A percentile compares a stretch with the other conserved stretches of the same genome.
These are phyloP conservation scores for Arthrinium puccinioides DNA, from an alignment of 2,329 filamentous ascomycete species.

Conservation along the genomic window DNA sequence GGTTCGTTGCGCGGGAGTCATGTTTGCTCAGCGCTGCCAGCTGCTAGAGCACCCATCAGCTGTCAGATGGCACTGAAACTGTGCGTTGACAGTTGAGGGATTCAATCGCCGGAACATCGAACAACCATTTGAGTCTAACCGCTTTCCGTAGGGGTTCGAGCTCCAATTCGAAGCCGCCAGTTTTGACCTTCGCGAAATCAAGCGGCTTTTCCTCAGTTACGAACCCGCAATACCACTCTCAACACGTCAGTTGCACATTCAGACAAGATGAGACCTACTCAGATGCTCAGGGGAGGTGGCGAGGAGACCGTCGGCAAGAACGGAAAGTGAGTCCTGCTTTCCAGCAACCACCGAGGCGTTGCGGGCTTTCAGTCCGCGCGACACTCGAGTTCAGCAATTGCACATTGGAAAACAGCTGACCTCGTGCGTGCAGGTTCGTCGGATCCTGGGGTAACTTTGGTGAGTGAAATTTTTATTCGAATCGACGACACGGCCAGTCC, in stretches of 20 bases:
- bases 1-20: too few species aligned
- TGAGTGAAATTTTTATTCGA: constrained; percentile 39
- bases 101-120: too few species aligned
- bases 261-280: constrained; percentile 39
- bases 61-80: too few species aligned
- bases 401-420: not conserved
- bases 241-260: constrained; percentile 15
- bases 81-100: too few species aligned
- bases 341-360: constrained; percentile 7
- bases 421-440: constrained; percentile 50
- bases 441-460: constrained; percentile 70
- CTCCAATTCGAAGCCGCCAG: constrained; percentile 1
- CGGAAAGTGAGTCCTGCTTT: constrained; percentile 31
- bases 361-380: constrained; percentile 21
- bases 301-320: constrained; percentile 33
- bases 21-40: too few species aligned
- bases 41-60: too few species aligned
- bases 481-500: not conserved
- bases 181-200: constrained; percentile 2
- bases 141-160: constrained; percentile 8
- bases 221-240: constrained; percentile 18
- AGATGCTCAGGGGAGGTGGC: constrained; percentile 32
- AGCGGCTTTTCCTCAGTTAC: constrained; percentile 16
- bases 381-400: too few species aligned
- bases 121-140: constrained; percentile 10